Evolutionary conservation across 164 flowering plant species (phyloP).

Genomic region (Cinnamomum chago): DNA sequence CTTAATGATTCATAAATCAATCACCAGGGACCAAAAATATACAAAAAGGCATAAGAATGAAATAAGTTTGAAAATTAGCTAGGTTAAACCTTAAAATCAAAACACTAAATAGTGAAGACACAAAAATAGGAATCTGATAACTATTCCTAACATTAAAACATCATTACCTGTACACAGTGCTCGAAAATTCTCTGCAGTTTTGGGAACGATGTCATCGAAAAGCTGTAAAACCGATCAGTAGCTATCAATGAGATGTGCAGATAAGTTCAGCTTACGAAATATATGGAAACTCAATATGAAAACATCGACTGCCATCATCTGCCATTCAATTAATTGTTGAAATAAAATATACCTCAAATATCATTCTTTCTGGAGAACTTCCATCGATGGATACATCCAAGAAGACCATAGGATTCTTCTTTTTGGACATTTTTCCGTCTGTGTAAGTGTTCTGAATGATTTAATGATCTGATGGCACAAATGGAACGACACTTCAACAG

Average conservation of each 20-base stretch:
- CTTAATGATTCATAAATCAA: no score
- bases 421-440: constrained; percentile 42
- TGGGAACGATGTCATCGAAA: constrained; percentile 73
- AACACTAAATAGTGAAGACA: no score
- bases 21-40: no score
- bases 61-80: no score
- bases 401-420: constrained; percentile 65
- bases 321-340: neutral
- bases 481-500: neutral
- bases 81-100: no score
- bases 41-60: no score
- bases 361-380: constrained; percentile 75
- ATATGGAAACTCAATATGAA: no score
- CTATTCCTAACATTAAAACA: neutral
- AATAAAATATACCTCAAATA: constrained; percentile 66
- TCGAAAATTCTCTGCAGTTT: constrained; percentile 91
- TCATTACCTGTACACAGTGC: constrained; percentile 92
- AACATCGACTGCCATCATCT: no score
- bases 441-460: neutral
- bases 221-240: constrained; percentile 46
- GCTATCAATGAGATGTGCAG: neutral
- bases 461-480: constrained; percentile 6
- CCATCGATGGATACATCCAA: constrained; percentile 89
- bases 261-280: neutral
- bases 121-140: no score